Evolutionary conservation across 1,139 yeast species (phyloP), one percentile per base, ranked within the genome.

Genomic region (Kurtzmaniella natalensis): DNA sequence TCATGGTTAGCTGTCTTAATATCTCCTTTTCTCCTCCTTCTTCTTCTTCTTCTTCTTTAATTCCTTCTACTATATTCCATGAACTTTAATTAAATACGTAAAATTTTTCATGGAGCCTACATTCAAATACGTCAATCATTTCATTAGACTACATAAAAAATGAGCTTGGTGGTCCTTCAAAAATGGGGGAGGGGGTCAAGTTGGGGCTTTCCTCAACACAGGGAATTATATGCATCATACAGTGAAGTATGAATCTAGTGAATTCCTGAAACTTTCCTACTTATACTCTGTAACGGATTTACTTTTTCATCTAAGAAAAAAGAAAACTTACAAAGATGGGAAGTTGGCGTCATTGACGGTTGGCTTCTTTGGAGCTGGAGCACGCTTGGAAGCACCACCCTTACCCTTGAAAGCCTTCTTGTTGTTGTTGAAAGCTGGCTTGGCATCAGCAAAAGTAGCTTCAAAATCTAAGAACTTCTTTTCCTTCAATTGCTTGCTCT

Each of bases 381-480:
- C 31, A 11, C 23, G 21, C 24, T 29, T 21, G 21, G 32, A 18
- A 38, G 37, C 45, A 34, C 51, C 57, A 37, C 50, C 52, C 43
- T 44, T 43, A 36, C 45, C 32, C 42, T 57, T 50, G 57, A 48
- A 43, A 61, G 64, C 49, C 68, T 66, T 49, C 65, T 59, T 42
- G 55, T 43, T 42, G 22, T 44, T 41, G 46, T 44, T 41, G 45
- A 47, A 43, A 44, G 58, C 53, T 45, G 18, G 31, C 14, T 28
- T 32, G 34, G 51, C 31, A 33, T 80, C 87, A 46, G 79, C 70
- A 54, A 81, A 81, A 37, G 72, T 62, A 42, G 86, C 82, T 45
- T 76, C 75, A 50, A 81, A 64, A 46, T 81, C 85, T 58, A 83
- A 72, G 60, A 68, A 68, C 55, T 70, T 73, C 78, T 82, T 83